Evolutionary conservation across 495 filamentous ascomycete species (phyloP), one percentile per base, ranked within the genome.

Genomic region (Penicillium verhagenii): DNA sequence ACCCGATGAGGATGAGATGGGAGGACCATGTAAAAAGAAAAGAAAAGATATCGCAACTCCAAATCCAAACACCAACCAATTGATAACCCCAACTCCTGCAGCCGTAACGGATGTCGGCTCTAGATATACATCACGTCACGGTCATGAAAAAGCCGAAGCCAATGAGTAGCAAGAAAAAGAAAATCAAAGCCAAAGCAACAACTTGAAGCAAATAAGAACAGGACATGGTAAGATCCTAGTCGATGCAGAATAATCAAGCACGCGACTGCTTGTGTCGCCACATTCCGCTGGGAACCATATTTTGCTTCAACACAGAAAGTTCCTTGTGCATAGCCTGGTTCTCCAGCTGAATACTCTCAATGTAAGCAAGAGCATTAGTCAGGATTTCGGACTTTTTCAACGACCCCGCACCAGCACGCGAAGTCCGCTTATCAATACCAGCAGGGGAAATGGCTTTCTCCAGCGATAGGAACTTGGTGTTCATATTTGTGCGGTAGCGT

Each of bases 301-400:
- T 68, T 47, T 73, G 69, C 50, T 71, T 73, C 33, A 76, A 28
- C 7, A 75, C 20, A 0, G 59, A 54, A 29, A 78, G 23, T 53
- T 78, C 75, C 60, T 72, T 72, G 33, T 70, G 67, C 38, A 76
- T 45, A 0, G 67, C 60, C 38, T 67, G 64, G 28, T 75, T 78
- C 54, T 73, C 67, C 44, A 73, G 70, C 50, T 78, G 73, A 33
- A 78, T 54, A 16, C 70, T 79, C 45, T 84, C 80, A 65, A 96
- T 76, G 43, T 91, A 87, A 37, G 89, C 82, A 18, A 96, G 80
- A 14, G 82, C 82, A 64, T 83, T 81, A 56, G 79, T 80, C 43
- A 96, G 72, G 40, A 91, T 84, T 38, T 80, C 81, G 0, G 73
- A 77, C 50, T 78, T 78, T 53, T 78, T 78, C 9, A 77, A 58